Evolutionary conservation across 495 filamentous ascomycete species (phyloP).

Genomic region (Massariosphaeria phaeospora): DNA sequence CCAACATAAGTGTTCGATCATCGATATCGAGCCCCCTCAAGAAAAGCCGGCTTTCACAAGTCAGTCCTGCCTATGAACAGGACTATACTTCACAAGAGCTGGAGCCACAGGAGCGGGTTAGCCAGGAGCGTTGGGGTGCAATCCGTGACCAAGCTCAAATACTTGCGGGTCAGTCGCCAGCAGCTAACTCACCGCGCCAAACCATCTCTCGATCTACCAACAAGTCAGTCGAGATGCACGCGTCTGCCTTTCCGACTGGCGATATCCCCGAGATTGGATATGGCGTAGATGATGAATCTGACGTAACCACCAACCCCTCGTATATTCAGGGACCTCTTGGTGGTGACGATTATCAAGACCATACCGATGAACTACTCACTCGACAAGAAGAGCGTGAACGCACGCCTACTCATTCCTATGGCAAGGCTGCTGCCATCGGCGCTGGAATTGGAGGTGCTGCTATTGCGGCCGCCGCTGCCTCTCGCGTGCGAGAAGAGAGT

Average conservation of each 20-base stretch:
- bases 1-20: conserved; percentile 56
- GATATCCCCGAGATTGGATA: conserved; percentile 62
- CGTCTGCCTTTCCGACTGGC: conserved; percentile 57
- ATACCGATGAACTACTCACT: conserved; percentile 43
- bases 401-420: conserved; percentile 36
- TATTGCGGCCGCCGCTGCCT: conserved; percentile 43
- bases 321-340: conserved; percentile 65
- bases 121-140: conserved; percentile 31
- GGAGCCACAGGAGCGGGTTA: conserved; percentile 10
- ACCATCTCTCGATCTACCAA: conserved; percentile 64
- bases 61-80: conserved; percentile 14
- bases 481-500: conserved; percentile 44
- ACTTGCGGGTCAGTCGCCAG: conserved; percentile 25
- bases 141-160: conserved; percentile 32
- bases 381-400: conserved; percentile 39
- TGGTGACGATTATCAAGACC: conserved; percentile 45
- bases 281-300: conserved; percentile 58
- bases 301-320: conserved; percentile 73
- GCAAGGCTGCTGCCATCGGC: conserved; percentile 42
- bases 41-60: conserved; percentile 8
- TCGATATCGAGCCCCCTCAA: conserved; percentile 26
- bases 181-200: conserved; percentile 67
- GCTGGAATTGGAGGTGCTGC: conserved; percentile 45
- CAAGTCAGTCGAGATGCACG: conserved; percentile 52
- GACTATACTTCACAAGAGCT: conserved; percentile 1